Base-by-base conservation (phyloP, 2,329 filamentous ascomycete species). In the Seiridium unicorne region DNA sequence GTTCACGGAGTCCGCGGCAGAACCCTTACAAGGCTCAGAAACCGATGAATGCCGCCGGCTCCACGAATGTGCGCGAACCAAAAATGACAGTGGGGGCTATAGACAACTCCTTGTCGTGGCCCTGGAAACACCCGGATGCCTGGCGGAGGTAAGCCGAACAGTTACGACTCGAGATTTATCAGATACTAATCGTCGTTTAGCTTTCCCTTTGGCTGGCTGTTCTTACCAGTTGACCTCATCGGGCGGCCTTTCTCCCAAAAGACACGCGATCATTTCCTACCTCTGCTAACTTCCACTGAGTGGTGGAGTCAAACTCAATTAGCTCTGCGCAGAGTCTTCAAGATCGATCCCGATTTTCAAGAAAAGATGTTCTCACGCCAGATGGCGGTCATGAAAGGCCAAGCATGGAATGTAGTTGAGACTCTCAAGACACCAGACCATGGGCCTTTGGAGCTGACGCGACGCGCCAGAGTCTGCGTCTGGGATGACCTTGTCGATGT, bases 331-430 rank as follows among this genome's bases (percentile, higher is more conserved):
- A 85, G 87, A 63, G 89, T 97, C 51, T 99, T 99, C 73, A 89
- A 92, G 65, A 87, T 96, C 72, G 95, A 99, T 74, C 88, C 89
- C 2, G 95, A 99, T 76, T 99, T 99, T 75, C 92, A 98, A 73
- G 95, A 99, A 77, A 90, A 92, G 76, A 99, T 99, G 95, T 99
- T 97, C 77, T 92, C 92, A n/a, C 88, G 92, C 66, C 95, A 99
- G 72, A 96, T 99, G 63, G 94, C 95, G 1, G 95, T 99, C 61
- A 97, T 99, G 92, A 99, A 99, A 76, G 95, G 95, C 9, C 95
- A 99, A 73, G 95, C 95, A 0, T 99, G 95, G 93, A 99, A 99
- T 72, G 95, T 99, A 0, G 95, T 99, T 4, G 95, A 99, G 78
- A 97, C 95, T 0, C 83, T 99, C 62, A 99, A 99, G 74, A 91